Conservation (phyloP, 2,329 filamentous ascomycete species). For the Phialophora chinensis region DNA sequence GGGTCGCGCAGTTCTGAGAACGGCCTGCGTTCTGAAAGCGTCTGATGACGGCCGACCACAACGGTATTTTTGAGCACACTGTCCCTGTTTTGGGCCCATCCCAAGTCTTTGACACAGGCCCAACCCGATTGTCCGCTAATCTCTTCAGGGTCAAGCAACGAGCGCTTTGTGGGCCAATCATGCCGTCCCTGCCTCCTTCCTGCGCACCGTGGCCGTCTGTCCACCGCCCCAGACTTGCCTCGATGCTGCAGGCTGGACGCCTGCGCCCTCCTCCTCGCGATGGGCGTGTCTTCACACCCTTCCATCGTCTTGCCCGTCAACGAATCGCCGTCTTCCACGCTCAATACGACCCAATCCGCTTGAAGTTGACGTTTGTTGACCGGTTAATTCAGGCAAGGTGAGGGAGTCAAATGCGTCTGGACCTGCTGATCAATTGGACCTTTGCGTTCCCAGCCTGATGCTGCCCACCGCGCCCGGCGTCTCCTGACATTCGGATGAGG, state of each 20-base stretch:
- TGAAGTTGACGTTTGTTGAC: constrained; percentile 1
- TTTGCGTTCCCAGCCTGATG: neutral
- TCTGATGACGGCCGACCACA: neutral
- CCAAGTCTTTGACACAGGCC: constrained; percentile 11
- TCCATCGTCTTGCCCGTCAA: neutral
- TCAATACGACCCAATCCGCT: constrained; percentile 15
- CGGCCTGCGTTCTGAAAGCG: neutral
- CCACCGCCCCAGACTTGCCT: constrained; percentile 18
- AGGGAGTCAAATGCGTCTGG: constrained; percentile 1
- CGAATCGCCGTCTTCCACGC: constrained; percentile 8
- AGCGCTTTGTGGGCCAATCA: constrained; percentile 34
- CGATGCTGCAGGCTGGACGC: constrained; percentile 14
- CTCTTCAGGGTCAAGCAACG: constrained; percentile 24
- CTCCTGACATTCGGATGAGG: neutral
- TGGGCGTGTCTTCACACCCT: neutral
- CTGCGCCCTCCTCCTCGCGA: constrained; percentile 1
- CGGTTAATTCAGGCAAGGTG: neutral
- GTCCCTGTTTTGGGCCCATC: constrained; percentile 16
- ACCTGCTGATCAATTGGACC: constrained; percentile 13
- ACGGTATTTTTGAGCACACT: constrained; percentile 18
- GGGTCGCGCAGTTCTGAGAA: constrained; percentile 4
- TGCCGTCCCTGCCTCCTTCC: constrained; percentile 12
- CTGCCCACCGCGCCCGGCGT: neutral
- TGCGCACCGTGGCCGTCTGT: neutral
- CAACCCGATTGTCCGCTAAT: constrained; percentile 22